Evolutionary conservation across 75 land plant species (phyloP), one percentile per base, ranked within the genome.

Genomic region (Chamaecyparis obtusa): DNA sequence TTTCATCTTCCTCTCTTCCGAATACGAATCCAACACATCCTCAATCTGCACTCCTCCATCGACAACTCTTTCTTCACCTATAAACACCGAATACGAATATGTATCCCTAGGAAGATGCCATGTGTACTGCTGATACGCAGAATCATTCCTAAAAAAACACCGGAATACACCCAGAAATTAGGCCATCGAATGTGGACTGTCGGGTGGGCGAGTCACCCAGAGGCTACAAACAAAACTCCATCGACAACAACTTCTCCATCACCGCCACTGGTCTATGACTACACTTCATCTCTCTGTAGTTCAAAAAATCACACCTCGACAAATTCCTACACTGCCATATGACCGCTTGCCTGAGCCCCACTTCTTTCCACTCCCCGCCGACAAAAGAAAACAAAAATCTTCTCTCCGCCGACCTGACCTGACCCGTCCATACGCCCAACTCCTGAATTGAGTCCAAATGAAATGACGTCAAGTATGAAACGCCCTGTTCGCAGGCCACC

Each of bases 81-180:
- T 75, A 57, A 86, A 90, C 17, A 89, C 92, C 7, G 92, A 91
- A 77, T 87, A 91, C 35, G 89, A 30, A 16, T 56, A 32, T 7
- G 60, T 76, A 36, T 87, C 86, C 21, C 33, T 7, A 0, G 92
- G 92, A 51, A 91, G 88, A 77, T 91, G 92, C 92, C 92, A 91
- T 9, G 92, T 91, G 7, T 91, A 91, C 64, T 91, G 92, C 55
- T 87, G 51, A 32, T 91, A 91, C 9, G 92, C 92, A 5, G 91
- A 90, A 37, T 37, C 83, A 5, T 85, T 91, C 64, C 89, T 57
- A 71, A 91, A 91, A n/a, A 33, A 91, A 83, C 27, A 91, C 92
- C 3, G 92, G 92, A 17, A 91, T 89, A 57, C 92, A 91, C 1
- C 91, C 92, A 43, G 91, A 91, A 1, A 91, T 75, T 1, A 91